Evolutionary conservation across 352 stramenopile species (phyloP).

Genomic region (Phytopythium montanum): DNA sequence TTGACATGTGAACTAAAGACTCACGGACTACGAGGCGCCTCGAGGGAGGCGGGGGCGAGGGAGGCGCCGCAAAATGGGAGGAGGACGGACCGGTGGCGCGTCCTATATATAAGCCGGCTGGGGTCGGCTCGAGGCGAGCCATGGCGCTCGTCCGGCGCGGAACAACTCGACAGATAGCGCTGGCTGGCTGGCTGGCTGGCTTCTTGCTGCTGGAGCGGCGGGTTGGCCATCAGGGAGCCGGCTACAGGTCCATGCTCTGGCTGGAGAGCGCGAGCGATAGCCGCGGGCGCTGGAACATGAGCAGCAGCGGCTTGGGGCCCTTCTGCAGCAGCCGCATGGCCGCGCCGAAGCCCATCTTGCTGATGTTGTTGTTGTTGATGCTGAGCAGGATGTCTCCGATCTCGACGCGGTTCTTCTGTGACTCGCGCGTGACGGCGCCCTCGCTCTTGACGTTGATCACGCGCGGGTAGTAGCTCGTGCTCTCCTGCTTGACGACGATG

Average conservation of each 20-base stretch:
- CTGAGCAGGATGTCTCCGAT: slow-evolving; percentile 79
- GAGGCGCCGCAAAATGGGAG: neutral
- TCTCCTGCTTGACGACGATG: slow-evolving; percentile 87
- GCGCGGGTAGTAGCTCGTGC: slow-evolving; percentile 80
- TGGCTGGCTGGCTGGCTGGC: neutral
- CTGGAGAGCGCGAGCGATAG: slow-evolving; percentile 27
- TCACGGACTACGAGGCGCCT: neutral
- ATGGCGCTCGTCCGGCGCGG: neutral
- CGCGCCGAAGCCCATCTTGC: slow-evolving; percentile 84
- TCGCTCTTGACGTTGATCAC: slow-evolving; percentile 89
- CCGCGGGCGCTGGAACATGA: slow-evolving; percentile 83
- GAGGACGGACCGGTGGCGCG: neutral
- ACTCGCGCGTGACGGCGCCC: slow-evolving; percentile 71
- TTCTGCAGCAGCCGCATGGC: slow-evolving; percentile 87
- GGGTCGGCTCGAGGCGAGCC: neutral
- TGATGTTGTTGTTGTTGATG: slow-evolving; percentile 92
- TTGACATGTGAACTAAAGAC: neutral
- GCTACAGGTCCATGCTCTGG: slow-evolving; percentile 35
- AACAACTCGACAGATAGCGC: neutral
- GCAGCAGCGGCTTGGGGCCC: slow-evolving; percentile 77
- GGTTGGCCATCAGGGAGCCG: neutral
- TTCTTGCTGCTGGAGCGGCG: neutral
- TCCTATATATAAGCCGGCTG: slow-evolving; percentile 2
- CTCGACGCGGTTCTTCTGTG: slow-evolving; percentile 81
- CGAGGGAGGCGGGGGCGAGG: neutral